A percentile compares a stretch with the other conserved stretches of the same genome.
Evolutionary conservation across 768 basidiomycete species (phyloP).

Genomic region (Termitomyces heimii): DNA sequence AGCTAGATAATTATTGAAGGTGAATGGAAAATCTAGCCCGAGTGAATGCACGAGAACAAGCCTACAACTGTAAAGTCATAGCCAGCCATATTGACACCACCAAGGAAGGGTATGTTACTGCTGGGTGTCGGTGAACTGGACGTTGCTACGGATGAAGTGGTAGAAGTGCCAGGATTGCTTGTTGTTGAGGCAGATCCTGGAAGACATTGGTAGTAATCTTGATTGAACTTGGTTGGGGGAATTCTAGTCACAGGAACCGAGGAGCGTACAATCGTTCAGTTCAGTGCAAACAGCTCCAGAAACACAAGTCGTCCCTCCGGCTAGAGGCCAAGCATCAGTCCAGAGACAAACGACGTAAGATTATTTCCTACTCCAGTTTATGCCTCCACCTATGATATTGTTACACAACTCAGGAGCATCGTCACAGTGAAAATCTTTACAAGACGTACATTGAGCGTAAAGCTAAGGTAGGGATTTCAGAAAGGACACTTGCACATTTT

Average conservation of each 20-base stretch:
- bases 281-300: constrained; percentile 27
- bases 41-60: background rate
- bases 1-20: background rate
- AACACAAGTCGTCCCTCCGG: constrained; percentile 30
- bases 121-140: constrained; percentile 7
- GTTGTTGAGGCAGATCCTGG: constrained; percentile 22
- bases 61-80: constrained; percentile 40
- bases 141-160: constrained; percentile 11
- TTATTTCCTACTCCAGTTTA: constrained; percentile 18
- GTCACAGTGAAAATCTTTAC: background rate
- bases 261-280: constrained; percentile 24
- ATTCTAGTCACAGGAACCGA: background rate
- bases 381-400: constrained; percentile 15
- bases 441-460: constrained; percentile 17
- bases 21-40: background rate
- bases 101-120: constrained; percentile 28
- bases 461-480: background rate
- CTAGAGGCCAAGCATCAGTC: constrained; percentile 4
- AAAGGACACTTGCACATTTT: background rate
- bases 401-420: background rate
- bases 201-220: constrained; percentile 31
- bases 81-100: constrained; percentile 45
- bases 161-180: constrained; percentile 12
- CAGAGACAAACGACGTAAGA: background rate
- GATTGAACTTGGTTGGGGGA: background rate